Base-by-base conservation (phyloP, 345 rosid genomes). In the Odontarrhena argentea region DNA sequence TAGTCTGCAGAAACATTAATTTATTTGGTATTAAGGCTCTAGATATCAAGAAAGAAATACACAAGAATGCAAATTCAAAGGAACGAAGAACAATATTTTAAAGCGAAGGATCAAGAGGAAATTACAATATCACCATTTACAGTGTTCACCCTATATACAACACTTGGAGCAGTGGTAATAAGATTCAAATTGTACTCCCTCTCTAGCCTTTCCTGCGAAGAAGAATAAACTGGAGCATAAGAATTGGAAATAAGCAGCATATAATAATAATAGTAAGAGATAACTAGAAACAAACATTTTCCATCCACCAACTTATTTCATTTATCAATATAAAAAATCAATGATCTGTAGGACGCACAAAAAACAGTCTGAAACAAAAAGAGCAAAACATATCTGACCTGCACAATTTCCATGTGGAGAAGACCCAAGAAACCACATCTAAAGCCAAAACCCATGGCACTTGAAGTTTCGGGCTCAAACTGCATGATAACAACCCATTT, bases 381-480 rank as follows among this genome's bases (percentile, higher is more conserved):
- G 32, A 46, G 42, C 24, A 5, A 72, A 69, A 66, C 41, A 58
- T 22, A 55, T 61, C 76, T 80, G 62, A 83, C 99, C 97, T 94
- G 99, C 71, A 94, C 97, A 74, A 94, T 94, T 87, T 94, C 99
- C 99, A 94, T 88, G 81, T 93, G 98, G 49, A 93, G 98, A 78
- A 93, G 97, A 75, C 98, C 98, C 85, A 93, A 73, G 81, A 90
- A 93, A 54, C 98, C 98, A 55, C 98, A 93, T 74, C 98, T 85
- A 81, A 90, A 93, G 69, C 97, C 98, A 81, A 90, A 93, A 66
- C 98, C 98, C 98, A 93, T 93, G 67, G 98, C 98, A 77, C 81
- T 93, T 74, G 98, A 93, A 51, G 89, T 77, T 84, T 93, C 98
- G 24, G 98, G 98, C 80, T 93, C 98, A 77, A 93, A 93, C 97